Evolutionary conservation across 495 filamentous ascomycete genomes (phyloP), one percentile per base, ranked within the genome.

Genomic region (Trichoderma virens): DNA sequence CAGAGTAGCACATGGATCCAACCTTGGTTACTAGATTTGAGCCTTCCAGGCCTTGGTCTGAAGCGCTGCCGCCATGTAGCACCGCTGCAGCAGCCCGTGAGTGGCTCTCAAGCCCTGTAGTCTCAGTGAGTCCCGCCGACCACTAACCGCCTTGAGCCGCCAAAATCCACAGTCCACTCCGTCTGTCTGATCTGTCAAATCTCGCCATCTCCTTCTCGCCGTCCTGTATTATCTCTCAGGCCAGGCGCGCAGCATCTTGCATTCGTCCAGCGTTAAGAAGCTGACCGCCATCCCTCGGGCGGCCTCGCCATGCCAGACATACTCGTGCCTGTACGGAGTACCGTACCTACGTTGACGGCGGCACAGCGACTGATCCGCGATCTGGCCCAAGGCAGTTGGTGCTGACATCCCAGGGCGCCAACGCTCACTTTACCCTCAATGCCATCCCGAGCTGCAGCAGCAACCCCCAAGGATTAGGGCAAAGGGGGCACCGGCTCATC

Each of bases 231-330:
- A n/a, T 23, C 43, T 56, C 51, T 56, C 25, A 56, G 51, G 51
- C 51, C 51, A 56, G 51, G 51, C 51, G 20, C 51, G 23, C 51
- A 56, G 51, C 51, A 56, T 30, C 51, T 56, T 56, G 25, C 25
- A 27, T 31, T 56, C 27, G 7, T 9, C 25, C 51, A 27, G 23
- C 25, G 6, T 56, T 56, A 16, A 28, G 23, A 30, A 30, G 23
- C 51, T 56, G 6, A 56, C 51, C 51, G 51, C 51, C 27, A 56
- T 11, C 25, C 25, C 13, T 2, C 51, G 6, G 13, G 18, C 13
- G 28, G 25, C 30, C 23, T 28, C 51, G 51, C 16, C 51, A 56
- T 18, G 51, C 25, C 16, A 28, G 51, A 56, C 51, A 56, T 56
- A 56, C 45, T 20, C n/a, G n/a, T 38, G n/a, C n/a, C 18, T 41